Percentiles rank a stretch among this genome's conserved stretches.
Evolutionary conservation across 768 basidiomycete species (phyloP).

Genomic region (Mycena rosella): DNA sequence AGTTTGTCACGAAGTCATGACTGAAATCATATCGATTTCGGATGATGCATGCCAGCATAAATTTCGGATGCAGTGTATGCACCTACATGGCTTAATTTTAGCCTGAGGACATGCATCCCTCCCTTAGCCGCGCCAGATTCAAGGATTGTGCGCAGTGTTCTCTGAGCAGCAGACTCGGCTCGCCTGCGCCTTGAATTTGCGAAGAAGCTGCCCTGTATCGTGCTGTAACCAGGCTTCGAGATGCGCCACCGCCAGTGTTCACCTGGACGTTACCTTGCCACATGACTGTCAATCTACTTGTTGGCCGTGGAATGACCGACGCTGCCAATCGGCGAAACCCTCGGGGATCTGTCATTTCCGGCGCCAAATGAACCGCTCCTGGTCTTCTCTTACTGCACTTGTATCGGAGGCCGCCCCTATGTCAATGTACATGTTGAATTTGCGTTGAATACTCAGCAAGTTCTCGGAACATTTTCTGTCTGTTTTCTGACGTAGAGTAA

Average conservation of each 20-base stretch:
- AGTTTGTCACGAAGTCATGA: too few species aligned
- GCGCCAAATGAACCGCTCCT: too few species aligned
- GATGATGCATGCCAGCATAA: too few species aligned
- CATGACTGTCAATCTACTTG: not conserved
- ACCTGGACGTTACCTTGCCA: not conserved
- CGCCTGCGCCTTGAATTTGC: slow-evolving; percentile 8
- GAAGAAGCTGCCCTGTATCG: slow-evolving; percentile 14
- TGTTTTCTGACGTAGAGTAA: slow-evolving; percentile 11
- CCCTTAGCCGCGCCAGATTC: slow-evolving; percentile 11
- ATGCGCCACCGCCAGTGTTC: slow-evolving; percentile 10
- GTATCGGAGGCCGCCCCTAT: too few species aligned
- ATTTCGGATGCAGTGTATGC: too few species aligned
- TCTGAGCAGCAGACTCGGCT: slow-evolving; percentile 21
- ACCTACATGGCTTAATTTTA: too few species aligned
- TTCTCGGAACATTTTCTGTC: slow-evolving; percentile 7
- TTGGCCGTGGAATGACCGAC: too few species aligned
- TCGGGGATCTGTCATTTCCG: too few species aligned
- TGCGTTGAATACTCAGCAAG: slow-evolving; percentile 12
- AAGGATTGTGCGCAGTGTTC: slow-evolving; percentile 4
- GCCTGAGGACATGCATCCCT: slow-evolving; percentile 3
- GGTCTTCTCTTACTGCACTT: too few species aligned
- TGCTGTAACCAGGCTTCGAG: slow-evolving; percentile 8
- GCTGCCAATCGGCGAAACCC: too few species aligned
- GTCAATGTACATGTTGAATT: slow-evolving; percentile 8
- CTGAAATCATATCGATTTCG: too few species aligned